Percentiles rank a stretch among this genome's conserved stretches.
These are phyloP conservation scores for Lichenothelia convexa DNA, from an alignment of 495 filamentous ascomycete species.

Conservation along the genomic window DNA sequence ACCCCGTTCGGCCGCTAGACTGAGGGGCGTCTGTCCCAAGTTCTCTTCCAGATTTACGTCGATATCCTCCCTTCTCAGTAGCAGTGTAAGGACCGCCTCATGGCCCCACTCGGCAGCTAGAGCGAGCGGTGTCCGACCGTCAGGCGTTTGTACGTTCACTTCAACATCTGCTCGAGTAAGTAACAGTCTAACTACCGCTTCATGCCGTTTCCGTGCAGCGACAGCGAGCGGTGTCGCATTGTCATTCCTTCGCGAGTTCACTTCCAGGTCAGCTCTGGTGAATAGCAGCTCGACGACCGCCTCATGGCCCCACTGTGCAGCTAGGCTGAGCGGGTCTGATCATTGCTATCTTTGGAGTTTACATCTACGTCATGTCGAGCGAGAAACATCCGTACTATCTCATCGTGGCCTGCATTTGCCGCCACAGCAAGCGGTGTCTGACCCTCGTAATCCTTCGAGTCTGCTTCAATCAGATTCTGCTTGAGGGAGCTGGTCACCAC, in stretches of 20 bases:
- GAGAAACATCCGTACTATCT: conserved; percentile 3
- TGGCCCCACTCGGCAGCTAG: not conserved
- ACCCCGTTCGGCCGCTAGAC: conserved; percentile 13
- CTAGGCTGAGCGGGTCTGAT: conserved; percentile 2
- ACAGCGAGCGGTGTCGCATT: conserved; percentile 4
- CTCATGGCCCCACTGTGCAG: conserved; percentile 1
- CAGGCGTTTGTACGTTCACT: not conserved
- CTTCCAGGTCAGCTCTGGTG: not conserved
- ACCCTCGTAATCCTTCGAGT: not conserved
- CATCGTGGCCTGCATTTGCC: conserved; percentile 1
- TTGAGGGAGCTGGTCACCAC: not conserved
- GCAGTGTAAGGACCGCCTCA: not conserved
- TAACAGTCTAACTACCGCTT: conserved; percentile 1
- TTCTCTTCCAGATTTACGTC: conserved; percentile 13
- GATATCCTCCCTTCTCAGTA: conserved; percentile 1
- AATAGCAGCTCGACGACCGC: conserved; percentile 3
- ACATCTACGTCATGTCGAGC: conserved; percentile 1
- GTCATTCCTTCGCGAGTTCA: not conserved
- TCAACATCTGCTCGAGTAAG: not conserved
- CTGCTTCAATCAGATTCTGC: not conserved
- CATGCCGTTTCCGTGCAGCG: conserved; percentile 1
- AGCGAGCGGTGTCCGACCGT: not conserved
- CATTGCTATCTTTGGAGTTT: conserved; percentile 1
- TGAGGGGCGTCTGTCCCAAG: conserved; percentile 11
- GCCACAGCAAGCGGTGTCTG: conserved; percentile 2